Conservation (phyloP, 345 rosid species). For the Populus alba region DNA sequence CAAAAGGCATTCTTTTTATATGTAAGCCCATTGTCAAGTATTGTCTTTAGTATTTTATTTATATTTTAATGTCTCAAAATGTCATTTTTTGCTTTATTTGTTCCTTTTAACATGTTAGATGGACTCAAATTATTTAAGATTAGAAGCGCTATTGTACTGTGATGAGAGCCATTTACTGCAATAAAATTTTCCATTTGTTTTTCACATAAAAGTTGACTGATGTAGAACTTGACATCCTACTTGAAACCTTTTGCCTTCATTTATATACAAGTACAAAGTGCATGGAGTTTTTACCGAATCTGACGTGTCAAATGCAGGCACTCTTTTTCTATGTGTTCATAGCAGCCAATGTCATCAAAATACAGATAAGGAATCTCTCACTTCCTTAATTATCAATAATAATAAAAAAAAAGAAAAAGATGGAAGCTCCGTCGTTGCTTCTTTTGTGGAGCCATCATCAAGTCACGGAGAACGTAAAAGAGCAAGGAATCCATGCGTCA, state of each 20-base stretch:
- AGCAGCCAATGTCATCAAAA: slow-evolving; percentile 68
- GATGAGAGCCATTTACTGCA: not conserved
- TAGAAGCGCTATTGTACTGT: not conserved
- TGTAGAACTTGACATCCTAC: not conserved
- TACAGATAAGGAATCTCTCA: too few relatives aligned
- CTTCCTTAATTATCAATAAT: too few relatives aligned
- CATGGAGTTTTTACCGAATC: not conserved
- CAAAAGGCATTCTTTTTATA: not conserved
- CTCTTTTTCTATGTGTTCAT: slow-evolving; percentile 91
- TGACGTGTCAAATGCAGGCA: slow-evolving; percentile 57
- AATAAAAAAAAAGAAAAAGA: too few relatives aligned
- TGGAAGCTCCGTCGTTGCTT: too few relatives aligned
- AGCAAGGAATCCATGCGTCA: too few relatives aligned
- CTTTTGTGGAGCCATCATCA: too few relatives aligned
- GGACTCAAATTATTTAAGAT: not conserved
- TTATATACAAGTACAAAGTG: not conserved
- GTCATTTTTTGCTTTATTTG: not conserved
- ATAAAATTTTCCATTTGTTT: too few relatives aligned
- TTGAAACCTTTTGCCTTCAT: not conserved
- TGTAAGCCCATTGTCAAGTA: not conserved
- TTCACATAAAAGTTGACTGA: too few relatives aligned
- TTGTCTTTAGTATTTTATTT: not conserved
- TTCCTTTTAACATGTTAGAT: not conserved
- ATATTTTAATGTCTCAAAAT: not conserved
- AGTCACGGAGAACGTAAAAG: too few relatives aligned